These are phyloP conservation scores for Penicillium roqueforti DNA, from an alignment of 495 filamentous ascomycete genomes.

Conservation along the genomic window DNA sequence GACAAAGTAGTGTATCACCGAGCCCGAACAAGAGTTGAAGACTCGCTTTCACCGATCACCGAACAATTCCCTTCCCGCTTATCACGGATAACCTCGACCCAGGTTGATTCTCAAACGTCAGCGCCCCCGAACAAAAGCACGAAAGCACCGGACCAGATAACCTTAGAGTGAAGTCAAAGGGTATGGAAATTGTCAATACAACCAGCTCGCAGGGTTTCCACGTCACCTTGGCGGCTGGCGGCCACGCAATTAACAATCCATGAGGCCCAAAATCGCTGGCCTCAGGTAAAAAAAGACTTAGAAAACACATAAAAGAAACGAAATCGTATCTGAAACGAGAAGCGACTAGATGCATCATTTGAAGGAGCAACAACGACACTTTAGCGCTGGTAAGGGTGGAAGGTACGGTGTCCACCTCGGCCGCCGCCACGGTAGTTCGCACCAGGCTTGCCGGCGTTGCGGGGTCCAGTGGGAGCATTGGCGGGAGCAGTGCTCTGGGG, in stretches of 20 bases:
- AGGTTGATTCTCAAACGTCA: neutral
- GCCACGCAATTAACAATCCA: neutral
- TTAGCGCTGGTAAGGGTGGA: conserved; percentile 72
- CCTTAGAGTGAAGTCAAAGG: neutral
- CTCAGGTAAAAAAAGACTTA: conserved; percentile 4
- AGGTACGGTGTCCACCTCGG: conserved; percentile 69
- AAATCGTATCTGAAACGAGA: neutral
- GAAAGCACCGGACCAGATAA: neutral
- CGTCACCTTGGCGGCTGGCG: neutral
- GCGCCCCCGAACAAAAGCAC: neutral
- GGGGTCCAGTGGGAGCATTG: conserved; percentile 92
- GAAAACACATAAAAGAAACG: conserved; percentile 8
- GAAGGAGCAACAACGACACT: neutral
- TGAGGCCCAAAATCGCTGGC: conserved; percentile 4
- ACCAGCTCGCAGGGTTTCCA: neutral
- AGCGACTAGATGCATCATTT: neutral
- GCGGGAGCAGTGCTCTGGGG: conserved; percentile 76
- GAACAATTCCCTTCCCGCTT: neutral
- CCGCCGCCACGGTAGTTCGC: conserved; percentile 94
- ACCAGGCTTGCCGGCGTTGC: conserved; percentile 90
- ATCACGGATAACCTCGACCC: neutral
- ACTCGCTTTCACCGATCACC: neutral
- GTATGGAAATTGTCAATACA: neutral
- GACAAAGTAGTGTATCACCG: neutral
- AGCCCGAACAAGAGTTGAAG: neutral